Evolutionary conservation across 106 monocot species (phyloP), one percentile per base, ranked within the genome.

Genomic region (Dendrobium catenatum): DNA sequence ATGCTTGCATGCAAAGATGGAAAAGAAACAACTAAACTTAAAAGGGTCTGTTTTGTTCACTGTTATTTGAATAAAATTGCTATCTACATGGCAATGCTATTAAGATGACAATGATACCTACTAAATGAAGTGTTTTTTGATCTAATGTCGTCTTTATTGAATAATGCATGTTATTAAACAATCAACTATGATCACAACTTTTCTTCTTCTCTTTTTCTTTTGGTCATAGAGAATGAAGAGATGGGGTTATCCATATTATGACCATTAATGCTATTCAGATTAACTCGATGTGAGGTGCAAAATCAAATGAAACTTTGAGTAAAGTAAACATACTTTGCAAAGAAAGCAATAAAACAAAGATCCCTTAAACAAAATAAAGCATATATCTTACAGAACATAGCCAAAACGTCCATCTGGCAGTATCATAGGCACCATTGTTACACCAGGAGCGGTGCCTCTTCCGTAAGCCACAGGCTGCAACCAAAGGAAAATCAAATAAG

Each of bases 341-440:
- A 61, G 10, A 1, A 22, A 56, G 6, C 5, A 22, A n/a, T 61
- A 7, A 61, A 22, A 3, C 19, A 61, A 61, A 61, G n/a, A 61
- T 7, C 61, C 61, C 20, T 0, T 61, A 3, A 33, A n/a, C 33
- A 31, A 70, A 13, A 33, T 9, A 70, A 31, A 70, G 9, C 17
- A 15, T 20, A 31, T 70, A 33, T 31, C 70, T 70, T 70, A 70
- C 70, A 70, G 31, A 4, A 84, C 82, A 82, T 89, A 86, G 16
- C 82, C 86, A 59, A 86, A 76, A 43, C 86, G 84, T 5, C 89
- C 86, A 79, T 89, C 86, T 80, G 84, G 86, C 24, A 89, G 54
- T 73, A 86, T 58, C 86, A 84, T 84, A 9, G 89, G 89, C 46
- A 84, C 84, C 86, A 86, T 89, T 26, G 86, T 75, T 79, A 86